A percentile compares a stretch with the other conserved stretches of the same genome.
phyloP scores from a whole-genome alignment of 345 rosid species.

The Brassica nigra region DNA sequence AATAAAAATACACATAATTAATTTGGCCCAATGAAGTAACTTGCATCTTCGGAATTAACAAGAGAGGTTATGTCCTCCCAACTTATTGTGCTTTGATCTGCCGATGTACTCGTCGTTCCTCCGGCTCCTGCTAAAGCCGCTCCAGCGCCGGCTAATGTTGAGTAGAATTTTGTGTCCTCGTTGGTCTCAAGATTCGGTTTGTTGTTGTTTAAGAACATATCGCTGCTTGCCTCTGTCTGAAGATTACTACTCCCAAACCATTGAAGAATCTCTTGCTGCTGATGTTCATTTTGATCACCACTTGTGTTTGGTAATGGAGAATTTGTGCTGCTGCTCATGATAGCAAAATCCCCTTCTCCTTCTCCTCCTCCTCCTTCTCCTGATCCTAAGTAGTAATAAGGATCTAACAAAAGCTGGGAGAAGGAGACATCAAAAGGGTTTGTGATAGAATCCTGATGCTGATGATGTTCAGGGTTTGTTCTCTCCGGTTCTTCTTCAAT shows the following conservation, averaged over 20 bases:
- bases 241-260: slow-evolving; percentile 40
- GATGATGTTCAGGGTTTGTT: slow-evolving; percentile 22
- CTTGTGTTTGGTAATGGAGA: slow-evolving; percentile 44
- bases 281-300: slow-evolving; percentile 20
- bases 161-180: slow-evolving; percentile 27
- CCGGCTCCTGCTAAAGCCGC: slow-evolving; percentile 30
- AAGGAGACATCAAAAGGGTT: slow-evolving; percentile 40
- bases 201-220: slow-evolving; percentile 36
- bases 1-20: slow-evolving; percentile 35
- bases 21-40: slow-evolving; percentile 46
- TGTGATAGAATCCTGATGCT: slow-evolving; percentile 14
- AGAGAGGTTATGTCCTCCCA: slow-evolving; percentile 58
- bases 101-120: slow-evolving; percentile 49
- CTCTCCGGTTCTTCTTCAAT: slow-evolving; percentile 30
- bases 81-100: slow-evolving; percentile 51
- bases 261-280: slow-evolving; percentile 41
- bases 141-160: slow-evolving; percentile 17
- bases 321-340: slow-evolving; percentile 38
- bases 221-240: slow-evolving; percentile 36
- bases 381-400: slow-evolving; percentile 29
- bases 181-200: slow-evolving; percentile 31
- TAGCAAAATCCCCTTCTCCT: slow-evolving; percentile 26
- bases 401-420: slow-evolving; percentile 39
- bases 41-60: slow-evolving; percentile 49
- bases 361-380: slow-evolving; percentile 33